Evolutionary conservation across 352 stramenopile genomes (phyloP).

Genomic region (Phytophthora hibernalis): DNA sequence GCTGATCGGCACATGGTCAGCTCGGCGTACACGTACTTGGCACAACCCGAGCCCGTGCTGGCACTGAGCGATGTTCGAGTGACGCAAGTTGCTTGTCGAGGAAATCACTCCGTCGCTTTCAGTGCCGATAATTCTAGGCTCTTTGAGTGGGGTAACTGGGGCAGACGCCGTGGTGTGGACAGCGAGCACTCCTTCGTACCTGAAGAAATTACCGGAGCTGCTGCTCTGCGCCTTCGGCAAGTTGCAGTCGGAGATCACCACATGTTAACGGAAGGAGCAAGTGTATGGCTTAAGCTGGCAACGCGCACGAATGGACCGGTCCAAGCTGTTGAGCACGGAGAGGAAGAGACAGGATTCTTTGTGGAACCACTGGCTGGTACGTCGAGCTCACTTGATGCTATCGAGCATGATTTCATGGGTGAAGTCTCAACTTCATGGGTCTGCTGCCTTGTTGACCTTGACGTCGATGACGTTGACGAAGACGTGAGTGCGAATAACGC

Average conservation of each 20-base stretch:
- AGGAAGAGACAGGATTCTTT: slow-evolving; percentile 37
- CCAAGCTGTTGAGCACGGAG: slow-evolving; percentile 4
- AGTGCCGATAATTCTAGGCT: slow-evolving; percentile 41
- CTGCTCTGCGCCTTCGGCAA: slow-evolving; percentile 46
- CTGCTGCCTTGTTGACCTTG: slow-evolving; percentile 55
- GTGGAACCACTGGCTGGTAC: slow-evolving; percentile 32
- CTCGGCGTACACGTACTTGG: slow-evolving; percentile 73
- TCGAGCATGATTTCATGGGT: slow-evolving; percentile 33
- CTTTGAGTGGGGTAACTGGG: slow-evolving; percentile 82
- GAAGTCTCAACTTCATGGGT: slow-evolving; percentile 13
- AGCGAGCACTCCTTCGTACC: slow-evolving; percentile 67
- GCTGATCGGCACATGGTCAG: slow-evolving; percentile 69
- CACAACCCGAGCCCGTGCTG: slow-evolving; percentile 69
- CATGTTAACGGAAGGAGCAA: slow-evolving; percentile 64
- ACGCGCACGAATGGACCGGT: slow-evolving; percentile 15
- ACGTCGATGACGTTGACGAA: slow-evolving; percentile 62
- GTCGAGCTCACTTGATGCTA: slow-evolving; percentile 30
- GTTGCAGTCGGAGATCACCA: slow-evolving; percentile 64
- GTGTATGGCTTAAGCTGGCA: slow-evolving; percentile 62
- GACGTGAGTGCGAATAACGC: slow-evolving; percentile 15
- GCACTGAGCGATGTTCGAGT: slow-evolving; percentile 52
- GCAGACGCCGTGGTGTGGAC: slow-evolving; percentile 56
- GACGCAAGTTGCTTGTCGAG: slow-evolving; percentile 55
- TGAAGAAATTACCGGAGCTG: slow-evolving; percentile 36
- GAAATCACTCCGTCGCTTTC: slow-evolving; percentile 69